Conservation (phyloP, 805 yeast species). For the Lipomyces yamadae region DNA sequence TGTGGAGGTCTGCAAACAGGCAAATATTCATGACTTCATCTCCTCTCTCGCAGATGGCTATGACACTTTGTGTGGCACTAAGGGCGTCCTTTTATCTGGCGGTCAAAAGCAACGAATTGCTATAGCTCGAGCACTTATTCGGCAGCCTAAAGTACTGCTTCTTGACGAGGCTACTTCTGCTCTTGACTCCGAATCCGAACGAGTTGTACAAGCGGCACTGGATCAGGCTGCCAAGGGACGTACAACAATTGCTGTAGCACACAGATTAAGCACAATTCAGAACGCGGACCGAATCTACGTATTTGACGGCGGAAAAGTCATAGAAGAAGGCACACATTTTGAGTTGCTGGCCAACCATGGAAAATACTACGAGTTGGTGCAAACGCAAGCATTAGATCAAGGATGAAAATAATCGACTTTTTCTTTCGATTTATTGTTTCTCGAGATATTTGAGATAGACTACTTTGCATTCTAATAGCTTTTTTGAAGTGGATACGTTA, state of each 20-base stretch:
- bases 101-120: conserved; percentile 71
- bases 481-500: too few species aligned
- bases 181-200: conserved; percentile 63
- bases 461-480: too few species aligned
- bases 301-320: conserved; percentile 59
- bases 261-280: conserved; percentile 65
- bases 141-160: conserved; percentile 59
- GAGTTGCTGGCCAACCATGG: conserved; percentile 48
- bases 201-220: conserved; percentile 66
- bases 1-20: conserved; percentile 53
- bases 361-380: conserved; percentile 49
- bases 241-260: conserved; percentile 77
- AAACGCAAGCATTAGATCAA: conserved; percentile 51
- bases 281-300: conserved; percentile 59
- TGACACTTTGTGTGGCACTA: conserved; percentile 55
- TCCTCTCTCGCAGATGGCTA: conserved; percentile 59
- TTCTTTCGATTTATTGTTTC: too few species aligned
- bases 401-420: too few species aligned
- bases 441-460: too few species aligned
- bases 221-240: conserved; percentile 62
- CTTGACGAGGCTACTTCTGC: conserved; percentile 65
- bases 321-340: conserved; percentile 56
- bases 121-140: conserved; percentile 64
- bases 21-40: conserved; percentile 59
- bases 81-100: conserved; percentile 61